A percentile compares a stretch with the other conserved stretches of the same genome.
Conservation (phyloP, 78 protist species). For the Dictyostelium firmibasis region DNA sequence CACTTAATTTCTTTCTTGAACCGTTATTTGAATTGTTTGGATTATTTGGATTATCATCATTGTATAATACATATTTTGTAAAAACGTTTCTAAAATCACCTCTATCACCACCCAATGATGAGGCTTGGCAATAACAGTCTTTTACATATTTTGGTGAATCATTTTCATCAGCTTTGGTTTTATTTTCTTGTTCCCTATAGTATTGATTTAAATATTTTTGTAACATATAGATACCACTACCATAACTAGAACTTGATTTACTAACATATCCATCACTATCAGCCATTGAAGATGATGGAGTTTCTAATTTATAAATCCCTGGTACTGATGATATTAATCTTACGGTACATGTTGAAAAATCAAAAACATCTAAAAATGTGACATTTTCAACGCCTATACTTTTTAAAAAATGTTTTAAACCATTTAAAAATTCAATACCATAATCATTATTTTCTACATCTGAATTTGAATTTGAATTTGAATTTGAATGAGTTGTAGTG, state of each 20-base stretch:
- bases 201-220: not conserved
- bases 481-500: not conserved
- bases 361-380: slow-evolving; percentile 17
- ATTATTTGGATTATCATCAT: not conserved
- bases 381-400: not conserved
- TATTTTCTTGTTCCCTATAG: not conserved
- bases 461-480: not conserved
- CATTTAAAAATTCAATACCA: slow-evolving; percentile 17
- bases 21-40: not conserved
- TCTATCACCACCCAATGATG: slow-evolving; percentile 11
- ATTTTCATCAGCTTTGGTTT: not conserved
- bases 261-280: not conserved
- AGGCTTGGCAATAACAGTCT: slow-evolving; percentile 12
- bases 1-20: not conserved
- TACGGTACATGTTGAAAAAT: slow-evolving; percentile 8
- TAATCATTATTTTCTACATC: not conserved
- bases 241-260: not conserved
- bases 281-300: not conserved
- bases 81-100: not conserved
- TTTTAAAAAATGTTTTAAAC: slow-evolving; percentile 24
- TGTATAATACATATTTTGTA: not conserved
- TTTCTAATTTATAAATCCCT: slow-evolving; percentile 1
- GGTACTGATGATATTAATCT: slow-evolving; percentile 22
- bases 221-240: not conserved
- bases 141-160: not conserved